Percentiles rank a stretch among this genome's conserved stretches.
Conservation (phyloP, 2,329 filamentous ascomycete species). For the Periconia sp. region DNA sequence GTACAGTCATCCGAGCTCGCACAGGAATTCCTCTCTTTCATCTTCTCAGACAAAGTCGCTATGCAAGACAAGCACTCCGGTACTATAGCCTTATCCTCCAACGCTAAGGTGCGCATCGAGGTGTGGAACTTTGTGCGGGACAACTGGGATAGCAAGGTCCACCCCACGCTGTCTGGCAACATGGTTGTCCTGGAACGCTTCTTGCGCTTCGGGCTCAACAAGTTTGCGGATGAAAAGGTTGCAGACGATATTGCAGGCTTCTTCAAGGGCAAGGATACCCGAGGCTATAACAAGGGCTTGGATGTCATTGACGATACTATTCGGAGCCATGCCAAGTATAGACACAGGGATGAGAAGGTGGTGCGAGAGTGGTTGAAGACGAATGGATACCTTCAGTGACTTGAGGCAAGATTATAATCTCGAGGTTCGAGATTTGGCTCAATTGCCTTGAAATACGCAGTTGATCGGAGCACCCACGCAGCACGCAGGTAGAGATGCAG, state of each 20-base stretch:
- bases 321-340: constrained; percentile 81
- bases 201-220: constrained; percentile 76
- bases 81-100: constrained; percentile 73
- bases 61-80: constrained; percentile 88
- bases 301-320: constrained; percentile 87
- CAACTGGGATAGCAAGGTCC: constrained; percentile 75
- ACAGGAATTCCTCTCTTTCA: constrained; percentile 69
- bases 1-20: constrained; percentile 74
- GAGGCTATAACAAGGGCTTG: constrained; percentile 83
- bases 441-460: no score
- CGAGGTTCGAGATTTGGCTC: background rate
- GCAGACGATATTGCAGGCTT: constrained; percentile 79
- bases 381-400: constrained; percentile 59
- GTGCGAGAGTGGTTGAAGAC: constrained; percentile 80
- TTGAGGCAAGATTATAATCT: constrained; percentile 21
- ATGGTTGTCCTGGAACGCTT: constrained; percentile 90
- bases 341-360: constrained; percentile 72
- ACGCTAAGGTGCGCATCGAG: constrained; percentile 72
- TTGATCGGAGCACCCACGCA: no score
- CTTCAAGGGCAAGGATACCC: constrained; percentile 85
- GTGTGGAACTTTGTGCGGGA: constrained; percentile 87
- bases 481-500: no score
- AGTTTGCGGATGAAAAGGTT: constrained; percentile 74
- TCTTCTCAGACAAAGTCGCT: constrained; percentile 84
- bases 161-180: constrained; percentile 76